phyloP scores from a whole-genome alignment of 371 early-diverging fungal genomes.

The Haplosporangium sp. region DNA sequence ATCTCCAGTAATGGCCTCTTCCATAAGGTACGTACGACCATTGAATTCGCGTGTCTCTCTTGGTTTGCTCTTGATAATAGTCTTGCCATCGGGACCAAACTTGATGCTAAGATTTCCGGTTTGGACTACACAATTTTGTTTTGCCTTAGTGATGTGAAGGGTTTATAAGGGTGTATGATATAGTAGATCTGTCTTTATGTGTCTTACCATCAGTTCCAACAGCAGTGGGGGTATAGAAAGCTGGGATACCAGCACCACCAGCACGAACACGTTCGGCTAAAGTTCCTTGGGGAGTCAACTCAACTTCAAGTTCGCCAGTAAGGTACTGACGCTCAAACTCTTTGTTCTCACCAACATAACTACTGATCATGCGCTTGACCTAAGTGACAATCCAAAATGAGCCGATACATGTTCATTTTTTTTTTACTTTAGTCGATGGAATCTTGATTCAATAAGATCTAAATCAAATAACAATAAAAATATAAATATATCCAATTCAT shows the following conservation, averaged over 20 bases:
- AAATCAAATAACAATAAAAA: neutral
- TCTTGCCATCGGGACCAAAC: constrained; percentile 61
- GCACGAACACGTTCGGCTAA: constrained; percentile 77
- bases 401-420: neutral
- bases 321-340: constrained; percentile 81
- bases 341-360: constrained; percentile 81
- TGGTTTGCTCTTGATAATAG: constrained; percentile 60
- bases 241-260: constrained; percentile 81
- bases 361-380: constrained; percentile 79
- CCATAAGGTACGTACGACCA: constrained; percentile 73
- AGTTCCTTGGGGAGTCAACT: constrained; percentile 72
- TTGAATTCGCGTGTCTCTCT: constrained; percentile 70
- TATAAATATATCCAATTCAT: neutral
- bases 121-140: constrained; percentile 19
- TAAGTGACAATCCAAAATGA: constrained; percentile 8
- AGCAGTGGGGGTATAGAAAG: constrained; percentile 77
- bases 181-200: no score
- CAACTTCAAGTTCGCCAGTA: constrained; percentile 79
- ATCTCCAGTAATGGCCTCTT: constrained; percentile 77
- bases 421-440: no score
- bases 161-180: no score
- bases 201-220: constrained; percentile 67
- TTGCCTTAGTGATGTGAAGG: no score
- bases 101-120: constrained; percentile 67
- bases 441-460: no score